phyloP scores from a whole-genome alignment of 441 rosid species.

The Euphorbia schlechtendalii region DNA sequence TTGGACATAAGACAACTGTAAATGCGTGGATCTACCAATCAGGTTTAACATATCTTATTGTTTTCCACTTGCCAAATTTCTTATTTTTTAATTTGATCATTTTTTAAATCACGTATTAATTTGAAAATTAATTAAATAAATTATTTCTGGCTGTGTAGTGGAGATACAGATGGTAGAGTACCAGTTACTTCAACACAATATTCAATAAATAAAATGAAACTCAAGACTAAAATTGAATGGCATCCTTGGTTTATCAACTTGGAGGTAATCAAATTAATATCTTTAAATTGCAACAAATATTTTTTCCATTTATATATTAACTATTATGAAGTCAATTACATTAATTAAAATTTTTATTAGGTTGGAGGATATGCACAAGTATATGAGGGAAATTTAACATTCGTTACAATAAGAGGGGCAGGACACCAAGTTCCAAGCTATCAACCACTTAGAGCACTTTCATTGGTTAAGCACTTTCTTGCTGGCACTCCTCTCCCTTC shows the following conservation, averaged over 20 bases:
- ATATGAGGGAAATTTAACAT: constrained; percentile 57
- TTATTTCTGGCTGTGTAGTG: constrained; percentile 34
- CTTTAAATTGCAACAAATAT: too few species aligned
- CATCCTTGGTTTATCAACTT: constrained; percentile 60
- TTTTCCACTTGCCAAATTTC: not conserved
- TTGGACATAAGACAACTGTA: too few species aligned
- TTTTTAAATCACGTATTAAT: too few species aligned
- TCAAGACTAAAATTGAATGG: constrained; percentile 47
- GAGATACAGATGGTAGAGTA: constrained; percentile 69
- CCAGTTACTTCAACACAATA: constrained; percentile 65
- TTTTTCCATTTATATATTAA: too few species aligned
- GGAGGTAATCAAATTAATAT: constrained; percentile 32
- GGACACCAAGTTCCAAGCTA: constrained; percentile 88
- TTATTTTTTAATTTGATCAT: too few species aligned
- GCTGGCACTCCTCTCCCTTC: constrained; percentile 49
- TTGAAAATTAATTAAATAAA: not conserved
- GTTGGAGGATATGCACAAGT: constrained; percentile 73
- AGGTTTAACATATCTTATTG: not conserved
- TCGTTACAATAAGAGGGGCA: constrained; percentile 73
- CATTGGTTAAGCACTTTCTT: constrained; percentile 59
- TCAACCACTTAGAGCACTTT: constrained; percentile 69
- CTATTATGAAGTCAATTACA: too few species aligned
- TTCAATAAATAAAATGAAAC: constrained; percentile 49
- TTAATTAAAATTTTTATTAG: constrained; percentile 14
- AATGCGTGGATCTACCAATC: not conserved